Percentiles rank a stretch among this genome's conserved stretches.
Evolutionary conservation across 352 stramenopile genomes (phyloP).

Genomic region (Phytophthora megakarya): DNA sequence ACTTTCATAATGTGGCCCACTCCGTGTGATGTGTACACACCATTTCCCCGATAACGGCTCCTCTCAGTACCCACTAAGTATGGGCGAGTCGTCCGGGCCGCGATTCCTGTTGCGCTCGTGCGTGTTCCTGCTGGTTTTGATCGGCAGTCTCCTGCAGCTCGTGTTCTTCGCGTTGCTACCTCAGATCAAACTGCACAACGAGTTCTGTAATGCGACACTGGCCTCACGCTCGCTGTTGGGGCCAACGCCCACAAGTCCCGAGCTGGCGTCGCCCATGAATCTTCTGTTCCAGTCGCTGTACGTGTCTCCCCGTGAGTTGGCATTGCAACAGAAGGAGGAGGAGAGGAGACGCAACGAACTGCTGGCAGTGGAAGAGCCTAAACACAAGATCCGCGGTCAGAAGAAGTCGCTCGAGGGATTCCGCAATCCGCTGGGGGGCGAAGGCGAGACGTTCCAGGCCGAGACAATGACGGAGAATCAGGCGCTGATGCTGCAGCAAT

Average conservation of each 20-base stretch:
- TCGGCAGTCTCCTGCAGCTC: slow-evolving; percentile 72
- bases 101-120: slow-evolving; percentile 71
- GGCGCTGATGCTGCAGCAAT: slow-evolving; percentile 8
- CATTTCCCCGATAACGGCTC: slow-evolving; percentile 18
- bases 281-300: slow-evolving; percentile 83
- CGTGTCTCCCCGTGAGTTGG: slow-evolving; percentile 64
- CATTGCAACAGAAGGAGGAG: slow-evolving; percentile 47
- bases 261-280: slow-evolving; percentile 64
- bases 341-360: slow-evolving; percentile 42
- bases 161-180: slow-evolving; percentile 77
- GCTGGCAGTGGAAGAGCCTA: slow-evolving; percentile 26
- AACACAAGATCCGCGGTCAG: slow-evolving; percentile 23
- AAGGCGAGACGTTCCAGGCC: slow-evolving; percentile 26
- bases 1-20: background rate
- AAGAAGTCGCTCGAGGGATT: slow-evolving; percentile 23
- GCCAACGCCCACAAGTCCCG: slow-evolving; percentile 43
- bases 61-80: slow-evolving; percentile 26
- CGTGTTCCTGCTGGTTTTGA: slow-evolving; percentile 75
- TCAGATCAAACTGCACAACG: slow-evolving; percentile 60
- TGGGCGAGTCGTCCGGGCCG: slow-evolving; percentile 53
- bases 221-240: slow-evolving; percentile 46
- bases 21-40: slow-evolving; percentile 14
- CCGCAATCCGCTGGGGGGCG: slow-evolving; percentile 9
- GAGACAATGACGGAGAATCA: slow-evolving; percentile 25
- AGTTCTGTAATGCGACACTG: slow-evolving; percentile 69